These are phyloP conservation scores for Herpomyces periplanetae DNA, from an alignment of 2,329 filamentous ascomycete genomes.

Conservation along the genomic window DNA sequence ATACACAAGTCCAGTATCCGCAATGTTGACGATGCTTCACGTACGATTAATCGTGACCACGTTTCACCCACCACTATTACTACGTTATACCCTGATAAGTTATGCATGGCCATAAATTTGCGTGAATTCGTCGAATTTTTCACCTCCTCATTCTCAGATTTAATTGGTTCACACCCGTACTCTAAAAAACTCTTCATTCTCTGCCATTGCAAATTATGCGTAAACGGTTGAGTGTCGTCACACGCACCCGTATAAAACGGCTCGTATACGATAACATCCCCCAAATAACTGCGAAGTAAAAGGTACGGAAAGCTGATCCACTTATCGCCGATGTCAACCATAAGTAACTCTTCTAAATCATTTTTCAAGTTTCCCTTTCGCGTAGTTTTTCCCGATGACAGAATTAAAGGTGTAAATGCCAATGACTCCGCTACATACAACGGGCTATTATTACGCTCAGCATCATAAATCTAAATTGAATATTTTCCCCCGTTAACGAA, in stretches of 20 bases:
- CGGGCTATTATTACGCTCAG: too few relatives aligned
- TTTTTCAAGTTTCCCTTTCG: conserved; percentile 32
- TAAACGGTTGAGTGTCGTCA: conserved; percentile 10
- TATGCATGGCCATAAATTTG: conserved; percentile 16
- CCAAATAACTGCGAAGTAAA: conserved; percentile 34
- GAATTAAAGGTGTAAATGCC: conserved; percentile 31
- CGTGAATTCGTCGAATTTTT: conserved; percentile 8
- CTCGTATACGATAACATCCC: conserved; percentile 59
- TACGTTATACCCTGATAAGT: conserved; percentile 35
- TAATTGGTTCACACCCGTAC: conserved; percentile 11
- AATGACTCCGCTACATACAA: too few relatives aligned
- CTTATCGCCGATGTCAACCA: conserved; percentile 46
- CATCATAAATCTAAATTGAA: too few relatives aligned
- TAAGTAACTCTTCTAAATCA: conserved; percentile 31
- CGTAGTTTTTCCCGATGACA: conserved; percentile 27
- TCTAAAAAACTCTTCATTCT: conserved; percentile 28
- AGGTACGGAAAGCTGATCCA: conserved; percentile 32
- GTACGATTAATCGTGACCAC: too few relatives aligned
- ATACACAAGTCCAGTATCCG: too few relatives aligned
- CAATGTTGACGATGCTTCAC: too few relatives aligned
- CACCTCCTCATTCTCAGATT: conserved; percentile 13
- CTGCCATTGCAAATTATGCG: conserved; percentile 24
- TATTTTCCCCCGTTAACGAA: too few relatives aligned
- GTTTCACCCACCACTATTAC: too few relatives aligned
- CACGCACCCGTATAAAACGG: conserved; percentile 18